These are phyloP conservation scores for Neolentinus lepideus DNA, from an alignment of 1,284 basidiomycete genomes.

Conservation along the genomic window DNA sequence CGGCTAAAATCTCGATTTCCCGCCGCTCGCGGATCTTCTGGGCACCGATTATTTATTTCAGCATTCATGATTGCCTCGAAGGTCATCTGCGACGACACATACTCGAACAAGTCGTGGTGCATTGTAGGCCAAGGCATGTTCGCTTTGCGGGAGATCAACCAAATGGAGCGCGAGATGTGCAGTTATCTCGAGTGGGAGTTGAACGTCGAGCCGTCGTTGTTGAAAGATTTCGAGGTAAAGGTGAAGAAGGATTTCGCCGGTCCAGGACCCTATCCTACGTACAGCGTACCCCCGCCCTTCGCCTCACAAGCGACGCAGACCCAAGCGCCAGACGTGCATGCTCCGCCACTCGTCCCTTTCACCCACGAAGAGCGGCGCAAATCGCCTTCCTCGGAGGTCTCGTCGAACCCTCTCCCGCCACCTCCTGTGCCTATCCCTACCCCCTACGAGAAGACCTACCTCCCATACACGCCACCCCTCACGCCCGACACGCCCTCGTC, in stretches of 20 bases:
- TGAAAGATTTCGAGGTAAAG: slow-evolving; percentile 56
- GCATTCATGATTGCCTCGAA: slow-evolving; percentile 93
- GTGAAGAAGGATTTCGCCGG: slow-evolving; percentile 57
- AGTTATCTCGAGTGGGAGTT: slow-evolving; percentile 90
- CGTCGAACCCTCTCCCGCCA: slow-evolving; percentile 24
- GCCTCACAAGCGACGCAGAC: neutral
- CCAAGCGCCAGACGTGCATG: neutral
- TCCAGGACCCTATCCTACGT: slow-evolving; percentile 49
- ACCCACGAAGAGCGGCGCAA: slow-evolving; percentile 43
- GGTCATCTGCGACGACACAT: slow-evolving; percentile 93
- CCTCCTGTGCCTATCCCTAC: slow-evolving; percentile 42
- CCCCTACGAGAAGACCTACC: slow-evolving; percentile 12
- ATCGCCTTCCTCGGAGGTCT: slow-evolving; percentile 34
- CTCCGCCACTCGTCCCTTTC: slow-evolving; percentile 2
- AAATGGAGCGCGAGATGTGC: slow-evolving; percentile 95
- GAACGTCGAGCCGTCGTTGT: slow-evolving; percentile 63
- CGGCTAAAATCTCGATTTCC: slow-evolving; percentile 89
- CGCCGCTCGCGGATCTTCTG: slow-evolving; percentile 85
- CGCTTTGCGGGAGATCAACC: slow-evolving; percentile 85
- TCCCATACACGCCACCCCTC: slow-evolving; percentile 24
- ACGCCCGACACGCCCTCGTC: slow-evolving; percentile 41
- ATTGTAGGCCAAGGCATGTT: slow-evolving; percentile 94
- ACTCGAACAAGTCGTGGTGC: slow-evolving; percentile 94
- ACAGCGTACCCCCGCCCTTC: slow-evolving; percentile 40
- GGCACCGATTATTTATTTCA: slow-evolving; percentile 87